A percentile compares a stretch with the other conserved stretches of the same genome.
These are phyloP conservation scores for Albatrellus ellisii DNA, from an alignment of 768 basidiomycete species.

Conservation along the genomic window DNA sequence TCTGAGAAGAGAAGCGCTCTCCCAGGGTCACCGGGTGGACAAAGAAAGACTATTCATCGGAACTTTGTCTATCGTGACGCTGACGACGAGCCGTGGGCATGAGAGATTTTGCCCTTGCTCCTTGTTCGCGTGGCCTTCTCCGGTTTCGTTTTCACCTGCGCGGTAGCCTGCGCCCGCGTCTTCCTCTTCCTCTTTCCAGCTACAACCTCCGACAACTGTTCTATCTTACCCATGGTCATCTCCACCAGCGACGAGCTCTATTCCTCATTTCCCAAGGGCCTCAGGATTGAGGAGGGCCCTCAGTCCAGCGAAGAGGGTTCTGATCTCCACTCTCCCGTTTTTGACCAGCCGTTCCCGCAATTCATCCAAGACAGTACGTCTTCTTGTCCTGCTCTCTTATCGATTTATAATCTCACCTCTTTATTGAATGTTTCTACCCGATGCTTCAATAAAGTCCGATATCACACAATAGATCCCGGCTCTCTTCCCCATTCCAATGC, in stretches of 20 bases:
- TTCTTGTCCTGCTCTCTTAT: slow-evolving; percentile 12
- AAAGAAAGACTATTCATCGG: background rate
- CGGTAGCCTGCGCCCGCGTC: slow-evolving; percentile 19
- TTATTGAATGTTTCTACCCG: slow-evolving; percentile 15
- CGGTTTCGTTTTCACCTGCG: slow-evolving; percentile 16
- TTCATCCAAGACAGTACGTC: slow-evolving; percentile 20
- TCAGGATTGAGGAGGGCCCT: slow-evolving; percentile 48
- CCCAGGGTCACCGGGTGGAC: background rate
- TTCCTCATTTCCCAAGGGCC: slow-evolving; percentile 37
- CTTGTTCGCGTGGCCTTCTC: slow-evolving; percentile 11
- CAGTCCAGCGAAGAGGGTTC: slow-evolving; percentile 70
- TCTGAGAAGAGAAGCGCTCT: background rate
- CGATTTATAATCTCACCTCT: slow-evolving; percentile 5
- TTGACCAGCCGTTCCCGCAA: slow-evolving; percentile 36
- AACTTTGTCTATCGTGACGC: slow-evolving; percentile 1
- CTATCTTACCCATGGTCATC: slow-evolving; percentile 36
- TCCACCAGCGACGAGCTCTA: slow-evolving; percentile 41
- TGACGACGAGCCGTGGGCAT: slow-evolving; percentile 8
- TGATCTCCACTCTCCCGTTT: slow-evolving; percentile 61
- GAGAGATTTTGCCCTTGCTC: slow-evolving; percentile 4
- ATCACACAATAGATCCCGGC: slow-evolving; percentile 22
- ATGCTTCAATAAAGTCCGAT: slow-evolving; percentile 59
- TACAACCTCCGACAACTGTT: slow-evolving; percentile 14
- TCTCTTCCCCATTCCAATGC: slow-evolving; percentile 7
- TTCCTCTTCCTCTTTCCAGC: slow-evolving; percentile 12